phyloP scores from a whole-genome alignment of 2,329 filamentous ascomycete species.

The Monosporascus sp. region DNA sequence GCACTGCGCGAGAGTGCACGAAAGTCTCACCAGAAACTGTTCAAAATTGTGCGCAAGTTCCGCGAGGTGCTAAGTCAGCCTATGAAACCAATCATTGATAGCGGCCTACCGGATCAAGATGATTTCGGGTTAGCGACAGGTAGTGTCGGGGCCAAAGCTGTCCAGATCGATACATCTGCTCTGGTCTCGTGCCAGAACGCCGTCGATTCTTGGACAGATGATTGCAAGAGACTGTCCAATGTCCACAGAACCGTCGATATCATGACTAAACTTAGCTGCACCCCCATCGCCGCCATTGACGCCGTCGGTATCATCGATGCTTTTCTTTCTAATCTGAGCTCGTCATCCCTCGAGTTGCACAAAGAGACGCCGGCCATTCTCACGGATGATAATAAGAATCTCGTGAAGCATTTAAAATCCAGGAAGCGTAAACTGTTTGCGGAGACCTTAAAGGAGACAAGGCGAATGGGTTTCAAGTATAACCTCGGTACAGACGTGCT shows the following conservation, averaged over 20 bases:
- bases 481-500: slow-evolving; percentile 74
- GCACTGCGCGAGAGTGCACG: slow-evolving; percentile 84
- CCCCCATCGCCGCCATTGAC: slow-evolving; percentile 47
- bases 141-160: slow-evolving; percentile 15
- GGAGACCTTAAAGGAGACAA: slow-evolving; percentile 75
- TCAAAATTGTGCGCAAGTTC: slow-evolving; percentile 88
- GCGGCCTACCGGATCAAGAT: slow-evolving; percentile 51
- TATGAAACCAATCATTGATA: slow-evolving; percentile 58
- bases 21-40: slow-evolving; percentile 86
- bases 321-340: slow-evolving; percentile 64
- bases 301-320: slow-evolving; percentile 55
- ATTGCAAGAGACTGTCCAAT: slow-evolving; percentile 65
- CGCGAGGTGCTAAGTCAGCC: slow-evolving; percentile 71
- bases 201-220: slow-evolving; percentile 34
- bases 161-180: slow-evolving; percentile 28
- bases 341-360: slow-evolving; percentile 66
- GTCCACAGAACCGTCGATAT: slow-evolving; percentile 63
- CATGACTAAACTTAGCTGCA: slow-evolving; percentile 61
- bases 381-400: slow-evolving; percentile 79
- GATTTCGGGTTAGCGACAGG: slow-evolving; percentile 4
- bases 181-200: slow-evolving; percentile 26
- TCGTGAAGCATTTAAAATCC: slow-evolving; percentile 83
- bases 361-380: slow-evolving; percentile 77
- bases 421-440: slow-evolving; percentile 87
- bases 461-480: slow-evolving; percentile 82